phyloP scores from a whole-genome alignment of 1,284 basidiomycete genomes.

The Trametes hirsuta region DNA sequence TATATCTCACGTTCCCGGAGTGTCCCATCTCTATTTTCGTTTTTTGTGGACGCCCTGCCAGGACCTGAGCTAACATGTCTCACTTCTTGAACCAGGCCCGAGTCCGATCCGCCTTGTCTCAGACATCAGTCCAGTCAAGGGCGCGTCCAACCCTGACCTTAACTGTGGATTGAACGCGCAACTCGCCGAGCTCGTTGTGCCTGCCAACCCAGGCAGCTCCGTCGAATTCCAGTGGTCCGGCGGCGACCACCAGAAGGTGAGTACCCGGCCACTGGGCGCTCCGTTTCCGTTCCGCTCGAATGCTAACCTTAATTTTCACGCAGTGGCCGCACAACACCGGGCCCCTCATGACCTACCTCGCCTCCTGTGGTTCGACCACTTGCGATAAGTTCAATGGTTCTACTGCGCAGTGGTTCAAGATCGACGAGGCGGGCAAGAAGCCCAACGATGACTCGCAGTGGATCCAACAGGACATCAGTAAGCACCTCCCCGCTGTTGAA shows the following conservation, averaged over 20 bases:
- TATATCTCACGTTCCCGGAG: slow-evolving; percentile 50
- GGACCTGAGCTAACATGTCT: slow-evolving; percentile 1
- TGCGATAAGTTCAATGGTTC: slow-evolving; percentile 64
- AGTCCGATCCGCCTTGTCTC: slow-evolving; percentile 66
- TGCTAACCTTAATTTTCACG: neutral
- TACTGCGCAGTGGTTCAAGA: slow-evolving; percentile 74
- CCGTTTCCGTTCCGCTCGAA: neutral
- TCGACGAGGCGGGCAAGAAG: slow-evolving; percentile 48
- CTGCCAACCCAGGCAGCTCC: slow-evolving; percentile 65
- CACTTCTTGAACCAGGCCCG: slow-evolving; percentile 22
- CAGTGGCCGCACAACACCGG: slow-evolving; percentile 77
- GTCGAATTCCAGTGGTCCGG: slow-evolving; percentile 64
- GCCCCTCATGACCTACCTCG: slow-evolving; percentile 74
- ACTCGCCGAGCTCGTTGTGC: slow-evolving; percentile 53
- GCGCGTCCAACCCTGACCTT: slow-evolving; percentile 56
- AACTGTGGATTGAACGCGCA: slow-evolving; percentile 67
- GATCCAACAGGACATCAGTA: slow-evolving; percentile 45
- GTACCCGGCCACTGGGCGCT: slow-evolving; percentile 27
- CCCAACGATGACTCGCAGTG: slow-evolving; percentile 42
- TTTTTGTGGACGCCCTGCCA: neutral
- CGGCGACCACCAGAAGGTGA: slow-evolving; percentile 47
- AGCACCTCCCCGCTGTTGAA: slow-evolving; percentile 38
- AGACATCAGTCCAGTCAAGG: slow-evolving; percentile 63
- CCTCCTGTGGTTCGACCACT: slow-evolving; percentile 56
- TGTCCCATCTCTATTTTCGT: slow-evolving; percentile 38